Conservation (phyloP, 1,139 yeast species). For the Nakaseomyces bracarensis region DNA sequence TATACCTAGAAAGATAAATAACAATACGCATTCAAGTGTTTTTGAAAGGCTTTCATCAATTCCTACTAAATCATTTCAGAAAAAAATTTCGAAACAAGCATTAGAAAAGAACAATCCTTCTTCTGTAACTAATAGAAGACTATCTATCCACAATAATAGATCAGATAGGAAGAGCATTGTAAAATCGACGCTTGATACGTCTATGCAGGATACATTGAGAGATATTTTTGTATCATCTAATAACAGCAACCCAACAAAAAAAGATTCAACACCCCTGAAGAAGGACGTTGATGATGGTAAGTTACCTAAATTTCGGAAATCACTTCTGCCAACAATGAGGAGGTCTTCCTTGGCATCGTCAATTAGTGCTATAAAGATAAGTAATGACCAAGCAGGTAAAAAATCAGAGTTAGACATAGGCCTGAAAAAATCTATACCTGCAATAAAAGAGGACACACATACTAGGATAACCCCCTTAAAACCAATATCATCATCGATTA, state of each 20-base stretch:
- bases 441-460: background rate
- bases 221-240: slow-evolving; percentile 17
- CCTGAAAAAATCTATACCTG: background rate
- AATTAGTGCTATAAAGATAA: slow-evolving; percentile 1
- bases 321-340: background rate
- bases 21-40: slow-evolving; percentile 15
- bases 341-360: background rate
- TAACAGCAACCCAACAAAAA: slow-evolving; percentile 14
- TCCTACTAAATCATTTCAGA: slow-evolving; percentile 31
- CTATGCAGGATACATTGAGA: slow-evolving; percentile 28
- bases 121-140: slow-evolving; percentile 15
- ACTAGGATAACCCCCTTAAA: background rate
- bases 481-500: background rate
- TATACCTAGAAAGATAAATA: too few species aligned
- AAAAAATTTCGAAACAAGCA: slow-evolving; percentile 17
- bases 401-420: background rate
- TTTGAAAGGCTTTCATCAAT: slow-evolving; percentile 28
- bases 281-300: background rate
- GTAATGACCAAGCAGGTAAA: background rate
- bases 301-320: background rate
- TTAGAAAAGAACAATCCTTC: slow-evolving; percentile 3
- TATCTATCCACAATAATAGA: slow-evolving; percentile 17
- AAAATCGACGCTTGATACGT: slow-evolving; percentile 14
- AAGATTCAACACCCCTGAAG: slow-evolving; percentile 4
- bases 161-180: background rate